A percentile compares a stretch with the other conserved stretches of the same genome.
Conservation (phyloP, 169 alveolate species). For the Blepharisma undulans region DNA sequence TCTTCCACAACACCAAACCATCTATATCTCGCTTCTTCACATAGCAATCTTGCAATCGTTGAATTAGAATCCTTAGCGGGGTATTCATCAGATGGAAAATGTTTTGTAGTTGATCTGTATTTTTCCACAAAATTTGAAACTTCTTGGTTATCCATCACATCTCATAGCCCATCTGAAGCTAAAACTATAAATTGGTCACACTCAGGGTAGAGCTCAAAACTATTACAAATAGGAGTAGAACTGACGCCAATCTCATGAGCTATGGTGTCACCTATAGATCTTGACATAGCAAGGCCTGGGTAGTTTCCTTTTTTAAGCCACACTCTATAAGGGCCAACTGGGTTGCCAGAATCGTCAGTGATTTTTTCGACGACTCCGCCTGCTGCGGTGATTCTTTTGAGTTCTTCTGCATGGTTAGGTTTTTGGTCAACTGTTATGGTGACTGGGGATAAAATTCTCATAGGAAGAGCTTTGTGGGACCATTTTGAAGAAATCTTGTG, state of each 20-base stretch:
- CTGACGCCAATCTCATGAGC: conserved; percentile 83
- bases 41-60: conserved; percentile 4
- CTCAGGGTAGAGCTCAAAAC: neutral
- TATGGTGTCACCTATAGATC: conserved; percentile 85
- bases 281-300: conserved; percentile 90
- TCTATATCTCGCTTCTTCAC: conserved; percentile 32
- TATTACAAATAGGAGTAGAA: conserved; percentile 71
- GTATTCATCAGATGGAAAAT: too few relatives aligned
- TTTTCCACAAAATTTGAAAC: conserved; percentile 28
- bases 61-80: neutral
- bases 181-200: conserved; percentile 15
- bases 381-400: conserved; percentile 65
- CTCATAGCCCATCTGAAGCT: conserved; percentile 31
- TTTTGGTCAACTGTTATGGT: conserved; percentile 80
- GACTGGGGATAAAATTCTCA: neutral
- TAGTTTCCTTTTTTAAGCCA: conserved; percentile 81
- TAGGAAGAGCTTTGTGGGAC: neutral
- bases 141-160: conserved; percentile 24
- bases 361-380: conserved; percentile 80
- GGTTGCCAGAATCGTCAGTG: conserved; percentile 70
- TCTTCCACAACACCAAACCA: conserved; percentile 27
- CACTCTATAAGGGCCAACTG: conserved; percentile 86
- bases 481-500: neutral
- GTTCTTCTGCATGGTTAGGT: conserved; percentile 81
- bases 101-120: neutral